Evolutionary conservation across 1,139 yeast genomes (phyloP).

Genomic region (Suhomyces atakaporum): DNA sequence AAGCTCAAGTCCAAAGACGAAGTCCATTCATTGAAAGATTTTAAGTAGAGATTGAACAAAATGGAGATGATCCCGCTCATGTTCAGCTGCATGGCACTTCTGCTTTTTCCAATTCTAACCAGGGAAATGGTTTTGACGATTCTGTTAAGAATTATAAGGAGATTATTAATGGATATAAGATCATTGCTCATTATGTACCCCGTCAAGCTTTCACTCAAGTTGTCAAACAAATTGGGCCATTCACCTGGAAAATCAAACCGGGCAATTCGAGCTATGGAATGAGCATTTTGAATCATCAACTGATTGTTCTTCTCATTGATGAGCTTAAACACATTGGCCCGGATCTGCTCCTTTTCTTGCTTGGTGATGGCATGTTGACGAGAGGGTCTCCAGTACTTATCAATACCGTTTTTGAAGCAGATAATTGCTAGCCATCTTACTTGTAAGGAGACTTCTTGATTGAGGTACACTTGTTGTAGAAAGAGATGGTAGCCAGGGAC

Average conservation of each 20-base stretch:
- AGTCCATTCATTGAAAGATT: slow-evolving; percentile 67
- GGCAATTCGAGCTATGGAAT: slow-evolving; percentile 74
- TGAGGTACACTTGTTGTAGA: slow-evolving; percentile 64
- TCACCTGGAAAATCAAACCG: slow-evolving; percentile 83
- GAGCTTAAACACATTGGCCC: slow-evolving; percentile 56
- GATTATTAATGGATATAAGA: slow-evolving; percentile 57
- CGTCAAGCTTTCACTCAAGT: slow-evolving; percentile 42
- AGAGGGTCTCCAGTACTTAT: slow-evolving; percentile 77
- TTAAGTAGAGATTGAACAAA: slow-evolving; percentile 58
- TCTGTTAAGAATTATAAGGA: slow-evolving; percentile 70
- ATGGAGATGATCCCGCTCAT: slow-evolving; percentile 63
- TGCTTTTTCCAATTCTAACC: slow-evolving; percentile 80
- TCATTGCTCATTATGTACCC: slow-evolving; percentile 50
- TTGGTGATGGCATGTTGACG: slow-evolving; percentile 56
- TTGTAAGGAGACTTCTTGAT: slow-evolving; percentile 58
- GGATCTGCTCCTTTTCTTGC: slow-evolving; percentile 71
- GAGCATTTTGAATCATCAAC: slow-evolving; percentile 79
- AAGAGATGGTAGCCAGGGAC: slow-evolving; percentile 59
- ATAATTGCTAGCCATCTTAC: slow-evolving; percentile 86
- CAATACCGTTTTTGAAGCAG: slow-evolving; percentile 84
- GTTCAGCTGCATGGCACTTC: slow-evolving; percentile 75
- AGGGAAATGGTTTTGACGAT: slow-evolving; percentile 70
- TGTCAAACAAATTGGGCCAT: slow-evolving; percentile 81
- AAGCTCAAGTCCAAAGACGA: slow-evolving; percentile 40
- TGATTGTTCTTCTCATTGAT: slow-evolving; percentile 73